Percentiles rank a stretch among this genome's conserved stretches.
These are phyloP conservation scores for Fusarium penzigii DNA, from an alignment of 2,329 filamentous ascomycete genomes.

Conservation along the genomic window DNA sequence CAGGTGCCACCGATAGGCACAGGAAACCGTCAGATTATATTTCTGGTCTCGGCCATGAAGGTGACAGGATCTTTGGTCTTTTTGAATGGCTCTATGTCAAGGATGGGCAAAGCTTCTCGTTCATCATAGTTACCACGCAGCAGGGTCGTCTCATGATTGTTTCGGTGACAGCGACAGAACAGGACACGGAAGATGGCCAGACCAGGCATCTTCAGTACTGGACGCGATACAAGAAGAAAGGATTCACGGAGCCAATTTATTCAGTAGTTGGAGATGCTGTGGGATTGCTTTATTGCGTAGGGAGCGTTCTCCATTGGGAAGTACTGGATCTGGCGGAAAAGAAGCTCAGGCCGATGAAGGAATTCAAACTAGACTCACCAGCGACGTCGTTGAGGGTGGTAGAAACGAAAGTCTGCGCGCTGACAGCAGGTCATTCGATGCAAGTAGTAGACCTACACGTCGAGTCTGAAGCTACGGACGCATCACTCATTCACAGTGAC, in stretches of 20 bases:
- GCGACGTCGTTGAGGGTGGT: slow-evolving; percentile 51
- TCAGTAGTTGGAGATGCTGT: slow-evolving; percentile 56
- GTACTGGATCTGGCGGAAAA: slow-evolving; percentile 52
- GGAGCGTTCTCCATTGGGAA: slow-evolving; percentile 57
- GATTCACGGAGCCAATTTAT: slow-evolving; percentile 51
- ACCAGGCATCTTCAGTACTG: slow-evolving; percentile 47
- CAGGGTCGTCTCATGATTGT: slow-evolving; percentile 58
- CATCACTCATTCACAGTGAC: slow-evolving; percentile 48
- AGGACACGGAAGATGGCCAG: slow-evolving; percentile 13
- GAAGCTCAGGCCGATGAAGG: slow-evolving; percentile 49
- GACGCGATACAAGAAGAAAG: slow-evolving; percentile 53
- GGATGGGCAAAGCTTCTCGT: slow-evolving; percentile 59
- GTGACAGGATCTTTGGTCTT: slow-evolving; percentile 61
- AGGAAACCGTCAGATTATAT: slow-evolving; percentile 49
- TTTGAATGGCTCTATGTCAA: slow-evolving; percentile 64
- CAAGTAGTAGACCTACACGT: slow-evolving; percentile 53
- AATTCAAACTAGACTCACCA: slow-evolving; percentile 53
- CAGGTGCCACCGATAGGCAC: slow-evolving; percentile 45
- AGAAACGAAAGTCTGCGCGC: slow-evolving; percentile 49
- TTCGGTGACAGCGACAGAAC: slow-evolving; percentile 41
- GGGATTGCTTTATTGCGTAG: slow-evolving; percentile 57
- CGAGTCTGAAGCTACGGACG: slow-evolving; percentile 35
- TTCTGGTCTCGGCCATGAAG: slow-evolving; percentile 54
- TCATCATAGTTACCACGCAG: slow-evolving; percentile 61
- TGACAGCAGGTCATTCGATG: slow-evolving; percentile 57